Conservation (phyloP, 495 filamentous ascomycete species). For the Daldinia vernicosa region DNA sequence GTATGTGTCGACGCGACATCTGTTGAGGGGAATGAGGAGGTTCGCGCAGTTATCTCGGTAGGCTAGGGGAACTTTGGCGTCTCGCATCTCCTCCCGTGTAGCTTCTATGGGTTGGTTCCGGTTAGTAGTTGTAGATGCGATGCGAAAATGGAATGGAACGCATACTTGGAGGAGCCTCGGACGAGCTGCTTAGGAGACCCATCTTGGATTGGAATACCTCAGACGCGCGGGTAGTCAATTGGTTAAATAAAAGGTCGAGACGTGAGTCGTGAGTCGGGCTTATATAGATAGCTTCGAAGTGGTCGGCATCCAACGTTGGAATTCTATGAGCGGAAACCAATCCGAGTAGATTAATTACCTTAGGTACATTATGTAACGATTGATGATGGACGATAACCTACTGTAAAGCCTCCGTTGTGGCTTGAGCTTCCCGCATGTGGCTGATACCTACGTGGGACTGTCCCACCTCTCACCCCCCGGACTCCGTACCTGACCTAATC, state of each 20-base stretch:
- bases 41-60: slow-evolving; percentile 96
- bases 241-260: slow-evolving; percentile 7
- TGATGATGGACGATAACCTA: neutral
- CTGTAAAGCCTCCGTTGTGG: neutral
- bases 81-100: slow-evolving; percentile 89
- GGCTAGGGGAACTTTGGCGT: slow-evolving; percentile 83
- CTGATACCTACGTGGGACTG: too few species aligned
- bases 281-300: slow-evolving; percentile 8
- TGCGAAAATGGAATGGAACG: neutral
- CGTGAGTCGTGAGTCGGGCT: slow-evolving; percentile 8
- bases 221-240: slow-evolving; percentile 18
- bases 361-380: too few species aligned
- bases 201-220: slow-evolving; percentile 46
- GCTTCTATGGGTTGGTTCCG: slow-evolving; percentile 63
- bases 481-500: too few species aligned
- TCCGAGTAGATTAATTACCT: neutral
- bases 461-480: too few species aligned
- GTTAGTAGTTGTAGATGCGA: neutral
- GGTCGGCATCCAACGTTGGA: neutral
- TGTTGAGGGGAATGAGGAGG: slow-evolving; percentile 93
- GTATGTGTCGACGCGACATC: slow-evolving; percentile 89
- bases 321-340: neutral
- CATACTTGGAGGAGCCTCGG: slow-evolving; percentile 52
- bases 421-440: neutral
- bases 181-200: slow-evolving; percentile 43